Evolutionary conservation across 1,284 basidiomycete species (phyloP).

Genomic region (Pascua sp.): DNA sequence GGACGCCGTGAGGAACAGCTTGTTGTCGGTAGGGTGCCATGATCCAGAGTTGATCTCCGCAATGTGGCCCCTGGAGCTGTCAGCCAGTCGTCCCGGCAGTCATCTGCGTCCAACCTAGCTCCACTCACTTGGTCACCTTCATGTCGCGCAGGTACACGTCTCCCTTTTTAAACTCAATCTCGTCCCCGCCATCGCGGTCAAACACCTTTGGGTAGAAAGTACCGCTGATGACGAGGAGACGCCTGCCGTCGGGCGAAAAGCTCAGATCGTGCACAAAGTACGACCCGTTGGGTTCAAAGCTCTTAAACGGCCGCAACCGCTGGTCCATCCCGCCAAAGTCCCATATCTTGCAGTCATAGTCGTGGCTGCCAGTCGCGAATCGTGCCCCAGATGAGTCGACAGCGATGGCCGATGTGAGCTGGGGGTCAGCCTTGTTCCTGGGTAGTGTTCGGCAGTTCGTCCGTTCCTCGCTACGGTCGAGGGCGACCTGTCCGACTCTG

Average conservation of each 20-base stretch:
- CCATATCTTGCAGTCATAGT: slow-evolving; percentile 97
- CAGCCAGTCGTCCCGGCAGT: not conserved
- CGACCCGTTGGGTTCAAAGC: slow-evolving; percentile 86
- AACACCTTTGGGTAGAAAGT: slow-evolving; percentile 84
- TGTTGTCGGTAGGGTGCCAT: slow-evolving; percentile 83
- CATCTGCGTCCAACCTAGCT: too few species aligned
- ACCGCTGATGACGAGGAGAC: slow-evolving; percentile 80
- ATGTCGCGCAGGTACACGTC: slow-evolving; percentile 98
- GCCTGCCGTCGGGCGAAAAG: slow-evolving; percentile 79
- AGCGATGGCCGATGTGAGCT: slow-evolving; percentile 83
- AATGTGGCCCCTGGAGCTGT: slow-evolving; percentile 74
- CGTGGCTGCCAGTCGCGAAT: slow-evolving; percentile 84
- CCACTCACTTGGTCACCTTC: slow-evolving; percentile 81
- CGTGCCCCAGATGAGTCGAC: slow-evolving; percentile 91
- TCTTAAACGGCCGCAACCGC: slow-evolving; percentile 83
- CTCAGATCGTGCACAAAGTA: slow-evolving; percentile 89
- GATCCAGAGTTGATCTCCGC: slow-evolving; percentile 82
- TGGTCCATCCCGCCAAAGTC: slow-evolving; percentile 98
- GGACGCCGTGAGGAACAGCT: slow-evolving; percentile 86
- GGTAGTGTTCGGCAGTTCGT: not conserved
- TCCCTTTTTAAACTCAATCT: slow-evolving; percentile 85
- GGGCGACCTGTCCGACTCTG: slow-evolving; percentile 58
- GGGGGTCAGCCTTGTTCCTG: not conserved
- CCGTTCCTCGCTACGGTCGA: slow-evolving; percentile 26
- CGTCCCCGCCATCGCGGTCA: slow-evolving; percentile 84